Percentiles rank a stretch among this genome's conserved stretches.
Conservation (phyloP, 2,329 filamentous ascomycete species). For the Plenodomus tracheiphilus region DNA sequence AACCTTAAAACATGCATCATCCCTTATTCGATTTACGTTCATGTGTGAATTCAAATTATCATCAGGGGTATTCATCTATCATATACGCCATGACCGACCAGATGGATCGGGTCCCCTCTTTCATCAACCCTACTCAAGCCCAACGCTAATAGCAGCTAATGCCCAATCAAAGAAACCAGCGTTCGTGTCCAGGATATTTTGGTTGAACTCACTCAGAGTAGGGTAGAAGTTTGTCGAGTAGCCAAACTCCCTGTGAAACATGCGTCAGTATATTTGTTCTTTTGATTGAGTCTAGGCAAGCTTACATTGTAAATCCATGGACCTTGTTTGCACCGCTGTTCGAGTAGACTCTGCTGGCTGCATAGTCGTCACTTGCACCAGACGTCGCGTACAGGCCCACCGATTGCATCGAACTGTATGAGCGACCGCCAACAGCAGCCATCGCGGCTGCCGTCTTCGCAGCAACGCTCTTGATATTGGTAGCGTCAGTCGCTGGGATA, state of each 20-base stretch:
- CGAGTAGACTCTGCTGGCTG: constrained; percentile 43
- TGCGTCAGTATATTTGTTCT: not conserved
- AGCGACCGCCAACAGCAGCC: constrained; percentile 43
- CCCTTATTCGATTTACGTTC: not conserved
- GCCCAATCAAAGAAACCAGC: constrained; percentile 49
- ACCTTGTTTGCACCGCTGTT: constrained; percentile 44
- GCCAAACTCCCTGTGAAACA: constrained; percentile 21
- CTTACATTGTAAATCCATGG: constrained; percentile 47
- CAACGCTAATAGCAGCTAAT: constrained; percentile 41
- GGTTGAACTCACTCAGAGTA: constrained; percentile 45
- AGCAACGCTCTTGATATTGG: constrained; percentile 39
- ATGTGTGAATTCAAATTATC: not conserved
- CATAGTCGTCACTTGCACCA: constrained; percentile 46
- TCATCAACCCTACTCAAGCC: constrained; percentile 14
- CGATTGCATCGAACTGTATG: constrained; percentile 36
- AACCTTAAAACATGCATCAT: too few relatives aligned
- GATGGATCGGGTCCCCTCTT: too few relatives aligned
- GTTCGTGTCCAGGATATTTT: constrained; percentile 47
- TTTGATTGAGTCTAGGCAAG: constrained; percentile 1
- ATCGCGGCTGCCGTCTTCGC: constrained; percentile 39
- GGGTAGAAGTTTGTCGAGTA: constrained; percentile 48
- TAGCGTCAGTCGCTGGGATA: constrained; percentile 41
- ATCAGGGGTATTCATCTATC: not conserved
- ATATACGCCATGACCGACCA: not conserved
- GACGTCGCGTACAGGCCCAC: constrained; percentile 45